Evolutionary conservation across 2,329 filamentous ascomycete genomes (phyloP), one percentile per base, ranked within the genome.

Genomic region (Akanthomyces muscarius): DNA sequence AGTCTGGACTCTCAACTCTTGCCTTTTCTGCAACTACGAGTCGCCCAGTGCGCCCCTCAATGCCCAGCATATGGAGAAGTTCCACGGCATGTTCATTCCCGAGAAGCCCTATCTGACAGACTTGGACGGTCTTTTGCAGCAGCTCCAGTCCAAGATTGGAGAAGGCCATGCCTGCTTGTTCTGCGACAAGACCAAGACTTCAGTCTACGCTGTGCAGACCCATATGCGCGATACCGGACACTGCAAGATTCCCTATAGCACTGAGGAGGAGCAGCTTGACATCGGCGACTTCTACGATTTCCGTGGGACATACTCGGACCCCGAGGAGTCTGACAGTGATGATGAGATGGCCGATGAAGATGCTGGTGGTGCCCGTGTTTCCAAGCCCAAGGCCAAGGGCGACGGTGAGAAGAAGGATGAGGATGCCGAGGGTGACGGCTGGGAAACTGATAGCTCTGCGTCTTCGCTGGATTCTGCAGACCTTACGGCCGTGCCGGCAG

Each of bases 221-320:
- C 95, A 99, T 74, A 99, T 99, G 95, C 88, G 92, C 51, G 95
- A 99, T 74, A 94, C 92, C 73, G 90, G 92, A 0, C 95, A 99
- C 77, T 98, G 94, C 83, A 97, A 93, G 84, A 96, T 99, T 69
- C 93, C 92, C 0, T 99, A 94, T 74, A 87, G 89, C 58, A 89
- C 88, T 0, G 91, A 97, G 72, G 89, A 90, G 42, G 92, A 98
- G 72, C 92, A 97, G 78, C 84, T 98, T 36, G 92, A 96, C 62
- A 91, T 99, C 71, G 95, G 95, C 63, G 91, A 98, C 67, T 97
- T 91, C 75, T 99, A 99, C 76, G 95, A 99, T 73, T 99, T 99
- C 83, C 86, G 91, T 67, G 91, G 90, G 77, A 97, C 95, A 1
- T 99, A 99, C 75, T 95, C 92, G 0, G 95, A 98, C 70, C 86